Base-by-base conservation (phyloP, 768 basidiomycete genomes). In the Boletus rubroflammeus region DNA sequence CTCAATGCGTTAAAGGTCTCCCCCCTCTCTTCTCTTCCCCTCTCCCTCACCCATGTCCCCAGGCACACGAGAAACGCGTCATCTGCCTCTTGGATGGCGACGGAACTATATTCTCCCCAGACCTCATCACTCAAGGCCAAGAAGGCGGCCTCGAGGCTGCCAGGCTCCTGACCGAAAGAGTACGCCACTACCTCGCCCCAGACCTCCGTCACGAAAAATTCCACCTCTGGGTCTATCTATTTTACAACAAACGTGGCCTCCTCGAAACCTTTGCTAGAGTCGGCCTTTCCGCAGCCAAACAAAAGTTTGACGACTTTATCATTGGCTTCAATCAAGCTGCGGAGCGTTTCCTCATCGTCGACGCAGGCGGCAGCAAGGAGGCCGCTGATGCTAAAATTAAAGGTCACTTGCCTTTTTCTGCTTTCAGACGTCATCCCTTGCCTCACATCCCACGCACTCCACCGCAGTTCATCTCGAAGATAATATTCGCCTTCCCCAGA, bases 311-410 rank as follows among this genome's bases (percentile, higher is more conserved):
- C 4, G 82, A 84, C 17, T 89, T 89, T 62, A 69, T 84, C 51
- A 68, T 77, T 47, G 87, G 87, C 8, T 87, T 89, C 63, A 87
- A 86, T 67, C 82, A 85, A 68, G 83, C 86, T 11, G 73, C 80
- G 14, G 81, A 82, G 54, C 78, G 83, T 40, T 88, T 88, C 65
- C 68, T 80, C 48, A 81, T 89, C 71, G 76, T 86, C 31, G 87
- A 89, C 67, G 85, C 85, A 47, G 87, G 87, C 45, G 73, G 72
- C 55, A 81, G 76, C 47, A 89, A 89, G 71, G 87, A 89, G 74
- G 84, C 82, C 4, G 86, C 85, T 28, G 86, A 89, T 67, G 78
- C 82, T 41, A 89, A 89, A 71, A 80, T 89, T 65, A 86, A 85
- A 77, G 84, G 88, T 86, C 59, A 10, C 35, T 49, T 49, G n/a